Conservation (phyloP, 2,329 filamentous ascomycete genomes). For the Aspergillus terreus region DNA sequence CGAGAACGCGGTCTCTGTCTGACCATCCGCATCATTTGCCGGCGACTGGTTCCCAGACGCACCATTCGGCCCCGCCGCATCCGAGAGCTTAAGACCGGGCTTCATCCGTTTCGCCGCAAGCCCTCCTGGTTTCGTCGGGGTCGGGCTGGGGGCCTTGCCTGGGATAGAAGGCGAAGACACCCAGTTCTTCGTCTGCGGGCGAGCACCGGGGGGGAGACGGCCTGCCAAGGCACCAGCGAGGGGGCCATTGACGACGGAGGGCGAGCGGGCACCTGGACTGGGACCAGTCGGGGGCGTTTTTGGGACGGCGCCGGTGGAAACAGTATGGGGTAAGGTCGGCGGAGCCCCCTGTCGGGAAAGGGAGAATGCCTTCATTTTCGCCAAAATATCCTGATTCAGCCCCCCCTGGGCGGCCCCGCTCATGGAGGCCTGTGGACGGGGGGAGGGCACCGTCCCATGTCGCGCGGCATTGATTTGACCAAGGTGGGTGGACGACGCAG, state of each 20-base stretch:
- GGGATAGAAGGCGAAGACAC: conserved; percentile 24
- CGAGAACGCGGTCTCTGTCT: conserved; percentile 54
- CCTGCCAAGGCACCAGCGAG: conserved; percentile 31
- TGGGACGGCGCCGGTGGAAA: conserved; percentile 35
- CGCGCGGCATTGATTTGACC: conserved; percentile 70
- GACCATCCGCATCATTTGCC: conserved; percentile 29
- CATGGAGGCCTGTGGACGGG: conserved; percentile 30
- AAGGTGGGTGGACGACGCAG: conserved; percentile 76
- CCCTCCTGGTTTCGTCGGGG: conserved; percentile 41
- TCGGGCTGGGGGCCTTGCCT: conserved; percentile 31
- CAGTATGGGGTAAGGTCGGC: conserved; percentile 26
- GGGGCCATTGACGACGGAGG: conserved; percentile 20
- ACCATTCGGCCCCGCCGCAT: conserved; percentile 47
- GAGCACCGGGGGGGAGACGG: conserved; percentile 20
- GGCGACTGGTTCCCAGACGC: conserved; percentile 38
- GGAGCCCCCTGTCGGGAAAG: conserved; percentile 61
- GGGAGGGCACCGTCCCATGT: conserved; percentile 34
- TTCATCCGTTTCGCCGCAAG: conserved; percentile 48
- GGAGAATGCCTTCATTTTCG: conserved; percentile 67
- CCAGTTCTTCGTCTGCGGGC: conserved; percentile 33
- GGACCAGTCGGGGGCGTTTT: conserved; percentile 5
- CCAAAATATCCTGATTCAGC: conserved; percentile 62
- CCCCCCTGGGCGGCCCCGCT: conserved; percentile 44
- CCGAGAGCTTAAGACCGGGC: conserved; percentile 45
- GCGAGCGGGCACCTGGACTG: conserved; percentile 11